These are phyloP conservation scores for Globisporangium mamillatum DNA, from an alignment of 352 stramenopile genomes.

Conservation along the genomic window DNA sequence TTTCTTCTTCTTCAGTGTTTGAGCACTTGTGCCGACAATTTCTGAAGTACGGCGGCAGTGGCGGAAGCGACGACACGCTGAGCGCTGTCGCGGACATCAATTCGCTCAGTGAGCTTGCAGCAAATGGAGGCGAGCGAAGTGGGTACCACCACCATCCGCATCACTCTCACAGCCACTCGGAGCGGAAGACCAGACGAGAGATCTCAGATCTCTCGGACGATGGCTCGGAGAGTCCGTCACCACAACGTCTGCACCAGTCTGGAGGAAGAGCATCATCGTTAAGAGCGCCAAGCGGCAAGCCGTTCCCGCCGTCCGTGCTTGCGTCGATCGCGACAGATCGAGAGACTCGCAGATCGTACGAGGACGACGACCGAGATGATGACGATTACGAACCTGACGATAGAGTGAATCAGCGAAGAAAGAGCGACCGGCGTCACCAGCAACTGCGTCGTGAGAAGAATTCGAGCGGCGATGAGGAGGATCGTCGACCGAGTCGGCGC, in stretches of 20 bases:
- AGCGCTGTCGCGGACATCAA: constrained; percentile 55
- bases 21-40: constrained; percentile 53
- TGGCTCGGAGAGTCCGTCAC: constrained; percentile 22
- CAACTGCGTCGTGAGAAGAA: constrained; percentile 11
- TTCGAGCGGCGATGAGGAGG: constrained; percentile 13
- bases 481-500: not conserved
- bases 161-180: constrained; percentile 8
- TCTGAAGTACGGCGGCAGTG: constrained; percentile 30
- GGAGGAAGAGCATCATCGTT: not conserved
- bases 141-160: not conserved
- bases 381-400: constrained; percentile 17
- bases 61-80: constrained; percentile 30
- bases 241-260: constrained; percentile 14
- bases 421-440: constrained; percentile 8
- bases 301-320: constrained; percentile 15
- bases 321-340: constrained; percentile 20
- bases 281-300: constrained; percentile 1
- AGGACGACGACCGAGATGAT: not conserved
- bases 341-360: constrained; percentile 12
- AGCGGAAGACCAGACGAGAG: constrained; percentile 31
- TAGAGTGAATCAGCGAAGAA: constrained; percentile 15
- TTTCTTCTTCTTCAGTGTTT: constrained; percentile 36
- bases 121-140: constrained; percentile 16
- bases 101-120: constrained; percentile 38
- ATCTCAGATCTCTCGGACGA: constrained; percentile 38